phyloP scores from a whole-genome alignment of 2,329 filamentous ascomycete genomes.

The Epichloe elymi region DNA sequence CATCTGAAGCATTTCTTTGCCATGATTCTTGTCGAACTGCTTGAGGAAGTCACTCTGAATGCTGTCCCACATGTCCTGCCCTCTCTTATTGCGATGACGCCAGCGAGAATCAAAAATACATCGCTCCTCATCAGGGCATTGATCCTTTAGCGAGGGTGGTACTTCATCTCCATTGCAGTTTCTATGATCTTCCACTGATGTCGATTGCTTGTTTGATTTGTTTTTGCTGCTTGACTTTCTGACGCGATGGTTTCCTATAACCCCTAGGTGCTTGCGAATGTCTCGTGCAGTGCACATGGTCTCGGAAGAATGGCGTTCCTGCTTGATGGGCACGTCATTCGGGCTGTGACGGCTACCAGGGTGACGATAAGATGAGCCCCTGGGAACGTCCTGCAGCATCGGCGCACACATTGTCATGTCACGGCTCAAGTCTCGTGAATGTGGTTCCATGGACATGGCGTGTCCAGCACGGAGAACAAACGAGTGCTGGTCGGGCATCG shows the following conservation, averaged over 20 bases:
- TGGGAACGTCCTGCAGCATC: slow-evolving; percentile 13
- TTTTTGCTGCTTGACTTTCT: slow-evolving; percentile 13
- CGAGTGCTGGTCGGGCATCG: slow-evolving; percentile 14
- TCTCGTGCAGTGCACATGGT: slow-evolving; percentile 1
- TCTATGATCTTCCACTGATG: slow-evolving; percentile 19
- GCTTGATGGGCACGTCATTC: slow-evolving; percentile 7
- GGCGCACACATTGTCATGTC: slow-evolving; percentile 6
- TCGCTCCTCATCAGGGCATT: slow-evolving; percentile 33
- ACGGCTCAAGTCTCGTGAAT: slow-evolving; percentile 14
- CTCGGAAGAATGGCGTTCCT: not conserved
- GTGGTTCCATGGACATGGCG: slow-evolving; percentile 13
- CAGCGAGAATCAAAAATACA: slow-evolving; percentile 37
- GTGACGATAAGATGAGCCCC: slow-evolving; percentile 10
- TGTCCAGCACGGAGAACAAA: slow-evolving; percentile 13
- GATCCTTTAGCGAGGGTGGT: slow-evolving; percentile 27
- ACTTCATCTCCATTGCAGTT: slow-evolving; percentile 23
- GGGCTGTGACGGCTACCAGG: slow-evolving; percentile 12
- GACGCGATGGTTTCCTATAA: slow-evolving; percentile 12
- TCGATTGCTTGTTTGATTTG: slow-evolving; percentile 5
- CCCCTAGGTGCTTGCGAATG: slow-evolving; percentile 10
- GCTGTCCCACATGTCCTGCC: slow-evolving; percentile 45
- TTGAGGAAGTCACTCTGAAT: slow-evolving; percentile 31
- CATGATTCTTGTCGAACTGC: slow-evolving; percentile 22
- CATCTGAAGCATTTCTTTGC: slow-evolving; percentile 43
- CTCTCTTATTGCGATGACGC: slow-evolving; percentile 31